Evolutionary conservation across 371 early-diverging fungal species (phyloP).

Genomic region (Actinomucor elegans): DNA sequence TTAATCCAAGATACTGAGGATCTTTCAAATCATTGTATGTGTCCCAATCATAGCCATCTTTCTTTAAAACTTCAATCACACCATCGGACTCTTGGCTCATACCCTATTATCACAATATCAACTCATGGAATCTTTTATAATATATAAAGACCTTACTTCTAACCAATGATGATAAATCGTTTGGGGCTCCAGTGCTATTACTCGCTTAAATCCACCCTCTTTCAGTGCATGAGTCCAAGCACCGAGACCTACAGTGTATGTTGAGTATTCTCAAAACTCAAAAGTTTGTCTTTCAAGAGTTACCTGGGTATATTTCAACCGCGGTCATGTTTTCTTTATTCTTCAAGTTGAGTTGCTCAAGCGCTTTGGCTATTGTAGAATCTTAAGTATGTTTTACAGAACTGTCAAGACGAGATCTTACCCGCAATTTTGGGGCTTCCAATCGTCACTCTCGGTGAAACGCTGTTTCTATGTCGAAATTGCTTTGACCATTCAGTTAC

Average conservation of each 20-base stretch:
- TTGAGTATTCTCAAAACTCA: background rate
- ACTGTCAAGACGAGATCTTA: background rate
- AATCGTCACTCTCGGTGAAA: conserved; percentile 2
- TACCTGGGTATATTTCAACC: conserved; percentile 49
- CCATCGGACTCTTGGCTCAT: conserved; percentile 10
- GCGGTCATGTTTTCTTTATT: conserved; percentile 29
- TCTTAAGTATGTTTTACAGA: background rate
- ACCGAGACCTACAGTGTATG: conserved; percentile 33
- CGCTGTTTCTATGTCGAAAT: conserved; percentile 7
- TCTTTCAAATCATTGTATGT: conserved; percentile 36
- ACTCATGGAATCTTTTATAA: no score
- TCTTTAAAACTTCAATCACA: conserved; percentile 23
- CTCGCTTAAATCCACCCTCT: conserved; percentile 35
- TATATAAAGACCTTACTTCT: conserved; percentile 1
- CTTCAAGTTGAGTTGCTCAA: conserved; percentile 21
- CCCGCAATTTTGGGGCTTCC: conserved; percentile 2
- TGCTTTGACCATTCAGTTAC: conserved; percentile 12
- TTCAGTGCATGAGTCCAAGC: conserved; percentile 39
- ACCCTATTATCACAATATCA: background rate
- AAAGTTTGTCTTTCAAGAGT: background rate
- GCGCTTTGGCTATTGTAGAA: background rate
- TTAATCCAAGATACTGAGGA: conserved; percentile 26
- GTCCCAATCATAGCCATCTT: conserved; percentile 52
- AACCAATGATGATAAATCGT: conserved; percentile 20
- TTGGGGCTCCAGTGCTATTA: conserved; percentile 37